Conservation (phyloP, 192 early-diverging fungal genomes). For the Allomyces javanicus region DNA sequence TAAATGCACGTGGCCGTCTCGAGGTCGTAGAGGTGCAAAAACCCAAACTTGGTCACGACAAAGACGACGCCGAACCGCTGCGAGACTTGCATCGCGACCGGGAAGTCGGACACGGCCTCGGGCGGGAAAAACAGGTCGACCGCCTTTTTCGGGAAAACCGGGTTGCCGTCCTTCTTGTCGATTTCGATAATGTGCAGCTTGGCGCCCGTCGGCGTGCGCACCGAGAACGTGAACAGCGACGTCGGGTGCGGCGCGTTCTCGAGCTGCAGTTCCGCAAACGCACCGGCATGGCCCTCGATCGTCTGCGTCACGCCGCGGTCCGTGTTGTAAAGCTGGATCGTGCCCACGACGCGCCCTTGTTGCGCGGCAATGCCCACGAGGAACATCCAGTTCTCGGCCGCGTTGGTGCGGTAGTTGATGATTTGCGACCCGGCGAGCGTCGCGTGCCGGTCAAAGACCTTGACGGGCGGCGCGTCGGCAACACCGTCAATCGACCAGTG, state of each 20-base stretch:
- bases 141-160: conserved; percentile 68
- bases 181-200: conserved; percentile 95
- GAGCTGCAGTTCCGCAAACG: conserved; percentile 74
- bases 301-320: conserved; percentile 80
- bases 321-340: conserved; percentile 91
- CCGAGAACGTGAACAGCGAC: conserved; percentile 85
- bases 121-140: conserved; percentile 93
- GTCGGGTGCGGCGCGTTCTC: conserved; percentile 49
- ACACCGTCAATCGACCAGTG: conserved; percentile 93
- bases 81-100: conserved; percentile 88
- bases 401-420: conserved; percentile 83
- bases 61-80: conserved; percentile 88
- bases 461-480: conserved; percentile 46
- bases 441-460: conserved; percentile 84
- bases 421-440: conserved; percentile 73
- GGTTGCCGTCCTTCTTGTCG: conserved; percentile 82
- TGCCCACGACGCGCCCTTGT: conserved; percentile 75
- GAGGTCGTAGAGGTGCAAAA: conserved; percentile 90
- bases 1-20: conserved; percentile 87
- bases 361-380: conserved; percentile 84
- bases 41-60: conserved; percentile 94
- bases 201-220: conserved; percentile 54
- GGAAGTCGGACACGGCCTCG: conserved; percentile 85
- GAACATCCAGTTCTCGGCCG: conserved; percentile 84
- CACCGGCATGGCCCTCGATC: conserved; percentile 90